These are phyloP conservation scores for Trichoderma arundinaceum DNA, from an alignment of 2,329 filamentous ascomycete genomes.

Conservation along the genomic window DNA sequence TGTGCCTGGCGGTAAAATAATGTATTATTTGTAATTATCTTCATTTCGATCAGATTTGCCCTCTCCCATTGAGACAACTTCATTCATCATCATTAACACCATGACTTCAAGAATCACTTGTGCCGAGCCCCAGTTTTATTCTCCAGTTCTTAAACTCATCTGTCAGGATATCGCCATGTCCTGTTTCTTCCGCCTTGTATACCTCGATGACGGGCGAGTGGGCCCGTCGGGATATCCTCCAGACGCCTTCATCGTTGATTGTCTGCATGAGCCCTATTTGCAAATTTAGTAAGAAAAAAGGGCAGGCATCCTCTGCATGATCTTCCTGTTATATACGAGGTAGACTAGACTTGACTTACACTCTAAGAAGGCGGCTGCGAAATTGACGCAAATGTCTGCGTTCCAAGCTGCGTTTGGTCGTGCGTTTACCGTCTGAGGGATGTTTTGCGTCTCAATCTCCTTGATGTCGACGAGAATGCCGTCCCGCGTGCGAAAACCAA, in stretches of 20 bases:
- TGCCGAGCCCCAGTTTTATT: constrained; percentile 56
- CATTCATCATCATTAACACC: neutral
- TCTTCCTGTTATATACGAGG: neutral
- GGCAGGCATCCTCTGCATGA: neutral
- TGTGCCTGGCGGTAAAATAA: too few relatives aligned
- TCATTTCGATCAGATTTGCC: neutral
- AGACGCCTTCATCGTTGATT: constrained; percentile 75
- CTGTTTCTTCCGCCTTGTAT: constrained; percentile 72
- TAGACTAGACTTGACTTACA: constrained; percentile 58
- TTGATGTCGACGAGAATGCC: constrained; percentile 76
- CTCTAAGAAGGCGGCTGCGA: constrained; percentile 76
- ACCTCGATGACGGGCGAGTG: constrained; percentile 72
- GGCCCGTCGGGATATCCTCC: constrained; percentile 74
- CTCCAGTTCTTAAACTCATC: constrained; percentile 79
- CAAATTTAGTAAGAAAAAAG: neutral
- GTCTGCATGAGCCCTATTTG: constrained; percentile 65
- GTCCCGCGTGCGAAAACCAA: constrained; percentile 78
- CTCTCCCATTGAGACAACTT: too few relatives aligned
- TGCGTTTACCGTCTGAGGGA: constrained; percentile 76
- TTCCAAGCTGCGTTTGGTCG: constrained; percentile 77
- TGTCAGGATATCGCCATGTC: constrained; percentile 77
- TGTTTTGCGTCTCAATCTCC: constrained; percentile 78
- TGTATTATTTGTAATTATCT: neutral
- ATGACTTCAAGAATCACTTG: neutral
- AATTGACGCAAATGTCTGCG: constrained; percentile 92